Evolutionary conservation across 768 basidiomycete species (phyloP).

Genomic region (Tulasnella calospora): DNA sequence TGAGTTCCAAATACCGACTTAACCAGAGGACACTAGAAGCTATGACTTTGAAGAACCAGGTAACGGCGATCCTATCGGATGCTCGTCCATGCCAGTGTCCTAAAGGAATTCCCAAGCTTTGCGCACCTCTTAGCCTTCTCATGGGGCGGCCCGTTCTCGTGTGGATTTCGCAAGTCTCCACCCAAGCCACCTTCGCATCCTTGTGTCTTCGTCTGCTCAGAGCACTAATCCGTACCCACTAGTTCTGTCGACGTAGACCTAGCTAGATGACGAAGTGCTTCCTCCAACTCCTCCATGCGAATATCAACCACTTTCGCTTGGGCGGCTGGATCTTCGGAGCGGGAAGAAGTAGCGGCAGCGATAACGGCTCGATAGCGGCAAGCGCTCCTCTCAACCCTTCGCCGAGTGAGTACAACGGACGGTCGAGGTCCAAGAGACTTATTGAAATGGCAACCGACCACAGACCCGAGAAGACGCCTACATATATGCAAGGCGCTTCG

Average conservation of each 20-base stretch:
- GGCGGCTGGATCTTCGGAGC: background rate
- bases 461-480: constrained; percentile 60
- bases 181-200: too few relatives aligned
- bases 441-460: background rate
- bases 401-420: background rate
- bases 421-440: background rate
- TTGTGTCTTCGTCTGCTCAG: constrained; percentile 34
- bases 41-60: too few relatives aligned
- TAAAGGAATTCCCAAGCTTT: too few relatives aligned
- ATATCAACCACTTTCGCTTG: background rate
- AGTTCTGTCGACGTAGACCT: background rate
- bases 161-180: too few relatives aligned
- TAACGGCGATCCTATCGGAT: too few relatives aligned
- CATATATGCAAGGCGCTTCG: constrained; percentile 56
- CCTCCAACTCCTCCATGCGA: constrained; percentile 11
- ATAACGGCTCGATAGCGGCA: background rate
- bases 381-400: background rate
- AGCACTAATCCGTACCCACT: background rate
- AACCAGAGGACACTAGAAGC: too few relatives aligned
- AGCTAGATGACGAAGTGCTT: constrained; percentile 8
- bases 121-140: too few relatives aligned
- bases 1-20: too few relatives aligned
- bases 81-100: too few relatives aligned
- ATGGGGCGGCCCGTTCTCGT: too few relatives aligned
- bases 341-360: background rate